Conservation (phyloP, 2,329 filamentous ascomycete genomes). For the Colletotrichum higginsianum region DNA sequence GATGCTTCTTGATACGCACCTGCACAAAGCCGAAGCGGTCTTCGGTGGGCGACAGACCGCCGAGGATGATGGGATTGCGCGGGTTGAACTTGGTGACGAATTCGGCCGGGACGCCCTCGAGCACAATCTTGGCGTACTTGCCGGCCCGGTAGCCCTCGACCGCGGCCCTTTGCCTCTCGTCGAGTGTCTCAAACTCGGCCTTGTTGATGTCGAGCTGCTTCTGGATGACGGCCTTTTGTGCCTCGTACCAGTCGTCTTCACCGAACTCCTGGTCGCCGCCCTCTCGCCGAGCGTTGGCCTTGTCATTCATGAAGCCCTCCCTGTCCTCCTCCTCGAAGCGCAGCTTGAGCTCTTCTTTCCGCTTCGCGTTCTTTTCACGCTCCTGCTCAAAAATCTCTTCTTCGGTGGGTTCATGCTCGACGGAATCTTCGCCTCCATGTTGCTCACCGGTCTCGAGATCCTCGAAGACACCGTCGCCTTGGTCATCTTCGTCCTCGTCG, state of each 20-base stretch:
- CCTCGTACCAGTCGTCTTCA: constrained; percentile 99
- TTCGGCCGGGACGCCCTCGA: constrained; percentile 91
- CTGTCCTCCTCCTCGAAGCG: constrained; percentile 98
- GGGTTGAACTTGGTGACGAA: constrained; percentile 88
- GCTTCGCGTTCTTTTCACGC: constrained; percentile 88
- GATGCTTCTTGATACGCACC: constrained; percentile 94
- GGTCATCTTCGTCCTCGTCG: constrained; percentile 64
- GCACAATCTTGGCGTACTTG: constrained; percentile 91
- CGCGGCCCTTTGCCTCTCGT: constrained; percentile 84
- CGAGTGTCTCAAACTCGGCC: constrained; percentile 89
- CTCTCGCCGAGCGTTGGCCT: constrained; percentile 81
- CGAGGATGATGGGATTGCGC: constrained; percentile 86
- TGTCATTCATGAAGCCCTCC: constrained; percentile 95
- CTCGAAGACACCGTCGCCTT: constrained; percentile 67
- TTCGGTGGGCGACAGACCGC: constrained; percentile 93
- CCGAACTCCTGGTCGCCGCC: constrained; percentile 86
- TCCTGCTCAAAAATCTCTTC: constrained; percentile 83
- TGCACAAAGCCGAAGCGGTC: constrained; percentile 97
- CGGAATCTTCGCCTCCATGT: constrained; percentile 54
- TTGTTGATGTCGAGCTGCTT: constrained; percentile 98
- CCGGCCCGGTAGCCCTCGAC: constrained; percentile 94
- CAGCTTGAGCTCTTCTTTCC: constrained; percentile 94
- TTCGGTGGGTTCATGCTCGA: constrained; percentile 53
- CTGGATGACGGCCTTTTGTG: constrained; percentile 93
- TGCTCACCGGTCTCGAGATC: constrained; percentile 86